phyloP scores from a whole-genome alignment of 108 stramenopile genomes.

The Phaeodactylum tricornutum region DNA sequence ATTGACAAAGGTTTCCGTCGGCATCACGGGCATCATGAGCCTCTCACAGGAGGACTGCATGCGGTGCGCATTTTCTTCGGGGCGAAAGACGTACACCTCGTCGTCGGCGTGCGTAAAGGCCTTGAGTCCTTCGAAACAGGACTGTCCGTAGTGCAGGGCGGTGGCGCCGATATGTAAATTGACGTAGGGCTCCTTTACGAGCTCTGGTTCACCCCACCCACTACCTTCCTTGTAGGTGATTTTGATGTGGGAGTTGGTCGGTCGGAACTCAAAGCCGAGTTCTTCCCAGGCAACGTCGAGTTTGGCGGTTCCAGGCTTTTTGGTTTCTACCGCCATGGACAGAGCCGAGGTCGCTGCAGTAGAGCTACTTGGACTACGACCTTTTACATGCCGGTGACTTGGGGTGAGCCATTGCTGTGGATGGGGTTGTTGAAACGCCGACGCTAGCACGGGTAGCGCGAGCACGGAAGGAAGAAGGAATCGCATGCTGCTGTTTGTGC shows the following conservation, averaged over 20 bases:
- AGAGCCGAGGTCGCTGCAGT: no score
- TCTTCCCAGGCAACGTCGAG: conserved; percentile 86
- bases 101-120: conserved; percentile 92
- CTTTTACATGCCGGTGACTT: not conserved
- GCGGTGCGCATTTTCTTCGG: conserved; percentile 92
- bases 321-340: conserved; percentile 4
- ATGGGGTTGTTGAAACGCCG: no score
- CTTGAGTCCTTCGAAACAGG: conserved; percentile 98
- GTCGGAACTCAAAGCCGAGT: conserved; percentile 92
- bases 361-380: no score
- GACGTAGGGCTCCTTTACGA: conserved; percentile 82
- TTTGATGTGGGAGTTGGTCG: conserved; percentile 81
- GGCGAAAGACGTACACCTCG: conserved; percentile 90
- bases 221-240: conserved; percentile 71
- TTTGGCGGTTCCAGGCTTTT: conserved; percentile 70
- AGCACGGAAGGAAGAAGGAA: no score
- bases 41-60: conserved; percentile 69
- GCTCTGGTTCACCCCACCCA: conserved; percentile 55
- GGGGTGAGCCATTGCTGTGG: no score
- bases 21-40: conserved; percentile 86
- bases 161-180: conserved; percentile 94
- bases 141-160: conserved; percentile 95
- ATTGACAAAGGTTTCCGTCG: conserved; percentile 81
- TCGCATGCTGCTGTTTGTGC: no score
- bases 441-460: no score